phyloP scores from a whole-genome alignment of 306 rosid species.

The Betula pendula region DNA sequence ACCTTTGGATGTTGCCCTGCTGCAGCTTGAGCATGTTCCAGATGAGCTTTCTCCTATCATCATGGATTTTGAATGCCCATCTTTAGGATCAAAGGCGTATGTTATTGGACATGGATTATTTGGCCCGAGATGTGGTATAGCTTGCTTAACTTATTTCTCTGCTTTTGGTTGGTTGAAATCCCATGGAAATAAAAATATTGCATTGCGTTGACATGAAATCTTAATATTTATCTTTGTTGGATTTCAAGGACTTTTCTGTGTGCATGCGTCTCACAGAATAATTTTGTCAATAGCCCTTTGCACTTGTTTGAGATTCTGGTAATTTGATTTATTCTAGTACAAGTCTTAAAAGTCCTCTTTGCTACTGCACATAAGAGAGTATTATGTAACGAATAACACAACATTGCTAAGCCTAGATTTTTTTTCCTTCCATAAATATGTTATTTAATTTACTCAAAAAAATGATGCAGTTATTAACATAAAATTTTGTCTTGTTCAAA shows the following conservation, averaged over 20 bases:
- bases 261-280: background rate
- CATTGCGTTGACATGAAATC: background rate
- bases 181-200: background rate
- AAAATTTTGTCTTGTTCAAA: background rate
- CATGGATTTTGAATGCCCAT: conserved; percentile 60
- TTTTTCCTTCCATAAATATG: background rate
- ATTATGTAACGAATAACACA: background rate
- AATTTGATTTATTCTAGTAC: background rate
- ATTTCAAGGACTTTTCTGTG: background rate
- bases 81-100: conserved; percentile 74
- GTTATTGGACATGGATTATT: conserved; percentile 89
- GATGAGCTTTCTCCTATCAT: conserved; percentile 65
- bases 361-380: background rate
- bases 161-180: conserved; percentile 20
- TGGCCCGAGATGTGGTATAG: conserved; percentile 87
- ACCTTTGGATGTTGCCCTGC: conserved; percentile 86
- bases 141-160: conserved; percentile 19
- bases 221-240: background rate
- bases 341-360: background rate
- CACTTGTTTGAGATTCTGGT: background rate
- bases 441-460: background rate
- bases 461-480: background rate
- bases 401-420: background rate
- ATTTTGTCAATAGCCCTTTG: background rate
- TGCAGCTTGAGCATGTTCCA: conserved; percentile 72